These are phyloP conservation scores for cucumber (Cucumis sativus) DNA, from an alignment of 306 rosid species.

Conservation along the genomic window DNA sequence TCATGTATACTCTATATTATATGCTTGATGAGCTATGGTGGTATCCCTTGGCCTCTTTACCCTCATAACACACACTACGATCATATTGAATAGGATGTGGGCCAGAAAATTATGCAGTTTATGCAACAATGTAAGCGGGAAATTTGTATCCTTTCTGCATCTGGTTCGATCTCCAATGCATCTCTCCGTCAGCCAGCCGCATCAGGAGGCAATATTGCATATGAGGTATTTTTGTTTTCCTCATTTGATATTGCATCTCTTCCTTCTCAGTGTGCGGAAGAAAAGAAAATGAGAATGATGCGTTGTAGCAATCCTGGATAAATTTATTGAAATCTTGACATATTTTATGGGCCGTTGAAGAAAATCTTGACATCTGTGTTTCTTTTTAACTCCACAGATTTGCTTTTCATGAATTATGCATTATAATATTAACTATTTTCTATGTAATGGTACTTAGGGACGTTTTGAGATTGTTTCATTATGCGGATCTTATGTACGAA, in stretches of 20 bases:
- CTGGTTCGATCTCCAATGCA: slow-evolving; percentile 81
- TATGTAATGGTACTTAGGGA: slow-evolving; percentile 38
- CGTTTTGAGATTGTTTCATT: slow-evolving; percentile 85
- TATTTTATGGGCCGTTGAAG: neutral
- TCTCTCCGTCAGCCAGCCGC: slow-evolving; percentile 90
- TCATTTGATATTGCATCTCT: neutral
- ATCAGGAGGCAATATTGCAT: slow-evolving; percentile 78
- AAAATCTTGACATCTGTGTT: neutral
- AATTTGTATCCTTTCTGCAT: slow-evolving; percentile 83
- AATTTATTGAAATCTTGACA: neutral
- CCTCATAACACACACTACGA: slow-evolving; percentile 24
- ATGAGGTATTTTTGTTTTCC: slow-evolving; percentile 46
- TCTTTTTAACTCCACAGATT: neutral
- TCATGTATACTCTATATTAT: neutral
- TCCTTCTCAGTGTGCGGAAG: neutral
- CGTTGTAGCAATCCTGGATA: neutral
- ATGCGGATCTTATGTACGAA: slow-evolving; percentile 78
- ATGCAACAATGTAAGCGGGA: slow-evolving; percentile 95
- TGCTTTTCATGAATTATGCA: neutral
- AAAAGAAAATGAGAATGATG: neutral
- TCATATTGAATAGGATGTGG: slow-evolving; percentile 62
- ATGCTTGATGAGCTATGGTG: neutral
- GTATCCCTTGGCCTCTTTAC: slow-evolving; percentile 13
- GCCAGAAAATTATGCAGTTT: slow-evolving; percentile 83
- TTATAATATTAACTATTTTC: slow-evolving; percentile 2